Percentiles rank a stretch among this genome's conserved stretches.
phyloP scores from a whole-genome alignment of 2,329 filamentous ascomycete genomes.

The Akanthomyces lecanii region DNA sequence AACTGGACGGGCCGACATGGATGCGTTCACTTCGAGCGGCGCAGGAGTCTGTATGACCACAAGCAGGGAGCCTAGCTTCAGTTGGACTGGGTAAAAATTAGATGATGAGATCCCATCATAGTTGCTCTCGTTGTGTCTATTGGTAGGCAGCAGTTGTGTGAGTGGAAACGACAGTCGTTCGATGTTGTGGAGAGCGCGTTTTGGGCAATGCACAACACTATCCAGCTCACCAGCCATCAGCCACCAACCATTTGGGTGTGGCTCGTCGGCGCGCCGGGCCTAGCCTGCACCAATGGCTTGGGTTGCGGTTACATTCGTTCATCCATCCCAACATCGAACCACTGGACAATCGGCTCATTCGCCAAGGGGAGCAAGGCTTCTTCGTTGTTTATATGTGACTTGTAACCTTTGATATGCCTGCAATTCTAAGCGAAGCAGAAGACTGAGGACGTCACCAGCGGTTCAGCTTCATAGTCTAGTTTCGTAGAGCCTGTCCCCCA shows the following conservation, averaged over 20 bases:
- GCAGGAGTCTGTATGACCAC: too few species aligned
- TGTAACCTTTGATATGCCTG: background rate
- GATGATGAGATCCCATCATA: background rate
- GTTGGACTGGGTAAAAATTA: background rate
- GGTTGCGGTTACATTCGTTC: background rate
- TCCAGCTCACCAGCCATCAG: background rate
- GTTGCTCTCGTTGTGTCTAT: background rate
- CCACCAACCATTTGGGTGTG: background rate
- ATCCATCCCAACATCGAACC: background rate
- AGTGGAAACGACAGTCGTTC: slow-evolving; percentile 3
- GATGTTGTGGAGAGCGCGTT: background rate
- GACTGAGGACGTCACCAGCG: background rate
- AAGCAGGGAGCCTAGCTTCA: background rate
- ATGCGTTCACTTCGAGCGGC: background rate
- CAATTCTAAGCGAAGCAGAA: background rate
- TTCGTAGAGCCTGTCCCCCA: too few species aligned
- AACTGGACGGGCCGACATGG: background rate
- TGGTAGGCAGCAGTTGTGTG: background rate
- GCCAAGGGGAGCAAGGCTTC: background rate
- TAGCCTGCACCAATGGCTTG: background rate
- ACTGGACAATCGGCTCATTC: background rate
- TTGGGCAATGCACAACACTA: background rate
- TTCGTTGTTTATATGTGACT: background rate
- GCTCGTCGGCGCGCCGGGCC: background rate
- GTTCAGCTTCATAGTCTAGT: background rate